Base-by-base conservation (phyloP, 306 rosid species). In the Prunus campanulata region DNA sequence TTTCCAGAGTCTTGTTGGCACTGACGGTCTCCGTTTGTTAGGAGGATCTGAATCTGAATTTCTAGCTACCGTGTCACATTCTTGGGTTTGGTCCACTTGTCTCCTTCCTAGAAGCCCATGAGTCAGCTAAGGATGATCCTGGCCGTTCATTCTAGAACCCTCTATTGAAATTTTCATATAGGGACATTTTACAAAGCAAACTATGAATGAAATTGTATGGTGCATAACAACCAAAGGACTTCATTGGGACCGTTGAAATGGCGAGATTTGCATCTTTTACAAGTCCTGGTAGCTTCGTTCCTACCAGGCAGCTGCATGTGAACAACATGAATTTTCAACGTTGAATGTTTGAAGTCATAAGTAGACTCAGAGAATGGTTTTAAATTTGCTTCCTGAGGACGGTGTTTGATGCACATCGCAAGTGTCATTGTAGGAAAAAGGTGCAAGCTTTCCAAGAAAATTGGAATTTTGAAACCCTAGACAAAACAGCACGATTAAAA, bases 11-110 rank as follows among this genome's bases (percentile, higher is more conserved):
- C 71, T 30, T 42, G 15, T 24, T 57, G 20, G 12, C 46, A 42
- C 77, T 18, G 61, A 54, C 71, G 83, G 83, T 64, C 85, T 80
- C 77, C 60, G 50, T 32, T 48, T 29, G 71, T 66, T 39, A 5
- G 74, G 71, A 81, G 69, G 75, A 86, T 90, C 86, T 54, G 24
- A 61, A 72, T 60, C 81, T 84, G 66, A 44, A 66, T 73, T 84
- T 55, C 81, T 71, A 76, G 47, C 44, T 7, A 39, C 44, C 71
- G 83, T 85, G 32, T 79, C 22, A 12, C n/a, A 57, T 59, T 59
- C 62, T 73, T 60, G 54, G 61, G 68, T 72, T 70, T 73, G 84
- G 77, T 54, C 71, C 66, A 84, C 64, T 74, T 71, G 54, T 70
- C 76, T 71, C 75, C 56, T 48, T 16, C 61, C 51, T 65, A 8